Evolutionary conservation across 805 yeast genomes (phyloP), one percentile per base, ranked within the genome.

Genomic region (Hanseniaspora thailandica): DNA sequence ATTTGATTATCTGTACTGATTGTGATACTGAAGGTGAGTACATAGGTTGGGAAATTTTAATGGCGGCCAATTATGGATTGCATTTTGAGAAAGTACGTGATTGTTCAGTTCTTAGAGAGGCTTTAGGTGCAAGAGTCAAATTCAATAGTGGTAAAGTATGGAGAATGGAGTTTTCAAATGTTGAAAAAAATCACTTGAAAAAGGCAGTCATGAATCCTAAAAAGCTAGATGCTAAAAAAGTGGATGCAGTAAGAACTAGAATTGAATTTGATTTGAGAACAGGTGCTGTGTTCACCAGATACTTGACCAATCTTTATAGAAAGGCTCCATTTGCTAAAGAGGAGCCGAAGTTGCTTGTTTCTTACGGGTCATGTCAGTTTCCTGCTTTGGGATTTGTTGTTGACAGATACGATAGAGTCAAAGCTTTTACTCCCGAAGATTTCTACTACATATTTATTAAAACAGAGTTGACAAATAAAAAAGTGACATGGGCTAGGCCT

Each of bases 351-450:
- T 9, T 43, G 4, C 26, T 28, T 10, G 69, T 71, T 5, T 87
- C 96, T 1, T 93, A 89, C 65, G 99, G 99, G 2, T 69, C 84
- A 2, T 93, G 99, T 63, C 99, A 93, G 64, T 93, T 93, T 61
- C 99, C 99, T 2, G 90, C 98, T 0, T 71, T 93, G 49, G 97
- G 98, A 3, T 93, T 93, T 67, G 89, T 93, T 0, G 97, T 93
- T 10, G 98, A 93, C 62, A 71, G 98, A 55, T 88, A 81, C 63
- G 79, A 81, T 55, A 72, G 96, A 54, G 84, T 84, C 33, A 76
- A 78, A 60, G 71, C 72, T 57, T 93, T 90, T 66, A 69, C 73
- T 5, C 76, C 86, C 0, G 97, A 93, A 63, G 74, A 74, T 7
- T 89, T 86, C 63, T 93, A 97, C 97, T 72, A 67, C 57, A 68